Conservation (phyloP, 129 eudicot species). For the Rutidosis leptorrhynchoides region DNA sequence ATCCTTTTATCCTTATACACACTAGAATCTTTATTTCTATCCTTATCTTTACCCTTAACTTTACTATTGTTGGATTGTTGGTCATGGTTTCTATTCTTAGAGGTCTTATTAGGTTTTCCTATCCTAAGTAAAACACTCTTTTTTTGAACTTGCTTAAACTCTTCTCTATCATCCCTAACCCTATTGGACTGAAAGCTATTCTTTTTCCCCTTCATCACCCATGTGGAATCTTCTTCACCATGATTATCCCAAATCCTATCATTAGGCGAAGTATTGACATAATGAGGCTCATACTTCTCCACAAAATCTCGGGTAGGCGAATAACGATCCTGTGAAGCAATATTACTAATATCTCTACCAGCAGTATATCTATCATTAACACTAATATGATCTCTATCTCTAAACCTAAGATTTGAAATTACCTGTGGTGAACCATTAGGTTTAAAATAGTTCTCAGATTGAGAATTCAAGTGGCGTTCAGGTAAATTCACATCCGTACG, state of each 20-base stretch:
- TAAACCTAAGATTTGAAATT: conserved; percentile 33
- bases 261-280: conserved; percentile 2
- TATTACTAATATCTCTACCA: conserved; percentile 29
- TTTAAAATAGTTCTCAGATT: conserved; percentile 23
- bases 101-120: conserved; percentile 39
- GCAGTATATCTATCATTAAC: conserved; percentile 25
- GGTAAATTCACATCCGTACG: conserved; percentile 25
- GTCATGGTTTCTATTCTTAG: conserved; percentile 39
- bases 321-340: conserved; percentile 23
- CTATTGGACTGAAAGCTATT: conserved; percentile 29
- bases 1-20: conserved; percentile 22
- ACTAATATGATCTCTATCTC: conserved; percentile 19
- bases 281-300: conserved; percentile 28
- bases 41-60: conserved; percentile 48
- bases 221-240: conserved; percentile 36
- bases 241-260: conserved; percentile 32
- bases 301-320: conserved; percentile 19
- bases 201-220: conserved; percentile 33
- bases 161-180: conserved; percentile 49
- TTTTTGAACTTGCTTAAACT: conserved; percentile 52
- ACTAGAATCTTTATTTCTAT: conserved; percentile 29
- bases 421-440: conserved; percentile 19
- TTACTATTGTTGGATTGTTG: conserved; percentile 24
- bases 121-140: conserved; percentile 70
- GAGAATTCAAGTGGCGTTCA: conserved; percentile 20